Conservation (phyloP, 2,329 filamentous ascomycete genomes). For the Elsinoe necatrix region DNA sequence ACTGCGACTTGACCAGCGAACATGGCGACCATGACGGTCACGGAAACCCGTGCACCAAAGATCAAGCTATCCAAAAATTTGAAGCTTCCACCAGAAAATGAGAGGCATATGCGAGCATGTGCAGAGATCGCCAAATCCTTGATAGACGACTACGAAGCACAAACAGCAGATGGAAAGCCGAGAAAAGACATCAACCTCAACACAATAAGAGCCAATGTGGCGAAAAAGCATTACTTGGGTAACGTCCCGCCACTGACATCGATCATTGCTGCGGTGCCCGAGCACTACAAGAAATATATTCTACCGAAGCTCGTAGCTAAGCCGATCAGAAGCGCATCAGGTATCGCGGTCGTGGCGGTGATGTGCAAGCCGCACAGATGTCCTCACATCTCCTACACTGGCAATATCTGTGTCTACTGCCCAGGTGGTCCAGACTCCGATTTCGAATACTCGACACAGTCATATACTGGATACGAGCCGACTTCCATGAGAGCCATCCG, state of each 20-base stretch:
- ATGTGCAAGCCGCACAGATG: constrained; percentile 99
- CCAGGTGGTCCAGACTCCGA: constrained; percentile 95
- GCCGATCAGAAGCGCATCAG: constrained; percentile 88
- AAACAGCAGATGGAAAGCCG: constrained; percentile 61
- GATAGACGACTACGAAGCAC: constrained; percentile 86
- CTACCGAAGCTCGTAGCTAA: constrained; percentile 93
- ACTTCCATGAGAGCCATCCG: constrained; percentile 98
- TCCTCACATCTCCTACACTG: constrained; percentile 95
- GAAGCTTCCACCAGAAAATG: constrained; percentile 82
- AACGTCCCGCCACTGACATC: constrained; percentile 87
- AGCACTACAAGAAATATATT: constrained; percentile 99
- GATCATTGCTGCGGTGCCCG: constrained; percentile 96
- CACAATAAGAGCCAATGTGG: constrained; percentile 70
- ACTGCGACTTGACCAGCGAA: constrained; percentile 27
- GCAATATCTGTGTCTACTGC: constrained; percentile 98
- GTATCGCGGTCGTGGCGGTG: constrained; percentile 95
- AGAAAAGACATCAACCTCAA: constrained; percentile 91
- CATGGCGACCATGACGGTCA: constrained; percentile 58
- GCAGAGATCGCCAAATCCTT: constrained; percentile 90
- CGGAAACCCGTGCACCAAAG: constrained; percentile 40
- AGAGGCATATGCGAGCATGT: constrained; percentile 87
- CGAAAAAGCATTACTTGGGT: constrained; percentile 85
- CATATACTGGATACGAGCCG: constrained; percentile 96
- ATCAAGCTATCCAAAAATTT: constrained; percentile 56
- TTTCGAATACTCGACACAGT: constrained; percentile 98